Conservation (phyloP, 2,329 filamentous ascomycete species). For the Dactylellina haptotyla region DNA sequence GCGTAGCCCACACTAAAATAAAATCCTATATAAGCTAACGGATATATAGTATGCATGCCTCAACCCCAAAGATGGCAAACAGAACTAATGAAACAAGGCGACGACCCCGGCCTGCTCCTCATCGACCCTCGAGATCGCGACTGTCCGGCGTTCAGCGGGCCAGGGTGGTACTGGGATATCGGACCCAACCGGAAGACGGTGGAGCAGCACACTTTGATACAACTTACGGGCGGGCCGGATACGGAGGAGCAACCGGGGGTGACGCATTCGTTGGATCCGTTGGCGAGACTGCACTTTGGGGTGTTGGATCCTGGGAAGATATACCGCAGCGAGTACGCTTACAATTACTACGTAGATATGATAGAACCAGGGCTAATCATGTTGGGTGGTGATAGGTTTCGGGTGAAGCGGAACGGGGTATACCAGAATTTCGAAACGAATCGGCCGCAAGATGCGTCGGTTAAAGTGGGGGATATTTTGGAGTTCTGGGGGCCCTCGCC, state of each 20-base stretch:
- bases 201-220: conserved; percentile 24
- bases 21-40: neutral
- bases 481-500: conserved; percentile 30
- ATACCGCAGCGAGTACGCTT: conserved; percentile 27
- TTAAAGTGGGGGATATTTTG: conserved; percentile 21
- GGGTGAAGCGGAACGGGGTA: conserved; percentile 22
- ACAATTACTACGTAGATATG: neutral
- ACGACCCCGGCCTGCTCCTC: neutral
- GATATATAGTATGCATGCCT: conserved; percentile 19
- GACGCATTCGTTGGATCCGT: conserved; percentile 16
- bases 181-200: conserved; percentile 8
- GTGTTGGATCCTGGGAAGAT: conserved; percentile 4
- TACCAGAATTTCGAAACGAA: conserved; percentile 22
- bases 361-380: neutral
- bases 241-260: conserved; percentile 1
- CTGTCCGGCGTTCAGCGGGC: conserved; percentile 9
- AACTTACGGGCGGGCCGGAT: conserved; percentile 23
- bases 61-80: neutral
- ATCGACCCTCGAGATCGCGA: conserved; percentile 8
- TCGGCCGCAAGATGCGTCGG: conserved; percentile 4
- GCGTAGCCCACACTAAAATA: too few relatives aligned
- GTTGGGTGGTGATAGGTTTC: conserved; percentile 12
- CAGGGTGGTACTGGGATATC: conserved; percentile 32
- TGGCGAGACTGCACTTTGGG: conserved; percentile 1
- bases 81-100: neutral